Base-by-base conservation (phyloP, 1,139 yeast genomes). In the Petasospora fabianii region DNA sequence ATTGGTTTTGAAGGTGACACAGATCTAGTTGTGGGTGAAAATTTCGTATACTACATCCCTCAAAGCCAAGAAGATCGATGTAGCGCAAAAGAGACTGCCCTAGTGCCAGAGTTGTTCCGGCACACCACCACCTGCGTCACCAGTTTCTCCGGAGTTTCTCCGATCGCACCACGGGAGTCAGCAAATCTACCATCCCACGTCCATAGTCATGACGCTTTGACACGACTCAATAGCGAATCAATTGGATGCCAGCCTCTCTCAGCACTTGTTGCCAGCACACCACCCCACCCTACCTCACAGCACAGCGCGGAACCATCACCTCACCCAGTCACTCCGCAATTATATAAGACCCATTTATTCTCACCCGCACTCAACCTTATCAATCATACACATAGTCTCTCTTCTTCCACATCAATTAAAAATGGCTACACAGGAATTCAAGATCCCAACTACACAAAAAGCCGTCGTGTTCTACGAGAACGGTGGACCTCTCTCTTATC, bases 391-490 rank as follows among this genome's bases (percentile, higher is more conserved):
- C 27, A 11, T 15, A 15, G 24, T 17, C n/a, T n/a, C n/a, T n/a
- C n/a, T n/a, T n/a, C n/a, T n/a, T n/a, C 28, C 20, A n/a, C 24
- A 34, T 6, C 27, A 35, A n/a, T 17, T 30, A 35, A 35, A 15
- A 27, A 34, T 26, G 22, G 3, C 30, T 27, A 17, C 12, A 20
- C 22, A 20, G n/a, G n/a, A n/a, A 17, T 28, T 27, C 18, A 24
- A 62, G 28, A 65, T 80, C 49, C 88, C 90, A 57, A 63, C 64
- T 42, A 77, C 77, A 39, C 88, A 82, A 65, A 80, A 79, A 62
- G 94, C 82, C 36, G 79, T 82, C 43, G 66, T 83, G 52, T 83
- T 83, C 60, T 84, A 80, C 55, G 73, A 71, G 52, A 69, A 71
- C 64, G 80, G 82, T 46, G 90, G 88, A 51, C 75, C 76, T 42